A percentile compares a stretch with the other conserved stretches of the same genome.
Evolutionary conservation across 768 basidiomycete species (phyloP).

Genomic region (Suillus paluster): DNA sequence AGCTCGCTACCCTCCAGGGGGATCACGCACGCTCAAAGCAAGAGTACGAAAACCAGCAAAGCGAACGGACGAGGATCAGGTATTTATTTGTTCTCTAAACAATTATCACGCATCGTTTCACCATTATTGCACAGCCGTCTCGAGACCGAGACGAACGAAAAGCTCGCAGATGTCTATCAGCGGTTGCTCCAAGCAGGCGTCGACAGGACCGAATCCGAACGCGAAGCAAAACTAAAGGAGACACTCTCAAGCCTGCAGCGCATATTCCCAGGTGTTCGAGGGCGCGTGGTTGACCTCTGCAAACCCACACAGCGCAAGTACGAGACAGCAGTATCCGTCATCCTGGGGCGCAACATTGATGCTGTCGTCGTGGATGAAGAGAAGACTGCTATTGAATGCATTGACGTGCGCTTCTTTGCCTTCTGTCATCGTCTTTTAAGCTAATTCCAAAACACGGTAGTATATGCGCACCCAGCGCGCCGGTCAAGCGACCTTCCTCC

Average conservation of each 20-base stretch:
- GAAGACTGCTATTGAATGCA: conserved; percentile 96
- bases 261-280: conserved; percentile 93
- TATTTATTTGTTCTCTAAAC: conserved; percentile 40
- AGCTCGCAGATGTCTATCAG: conserved; percentile 78
- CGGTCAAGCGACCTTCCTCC: conserved; percentile 97
- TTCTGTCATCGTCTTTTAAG: background rate
- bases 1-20: conserved; percentile 54
- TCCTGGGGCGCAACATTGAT: conserved; percentile 93
- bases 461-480: conserved; percentile 95
- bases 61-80: conserved; percentile 82
- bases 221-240: conserved; percentile 84
- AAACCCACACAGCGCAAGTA: conserved; percentile 94
- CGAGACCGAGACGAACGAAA: conserved; percentile 91
- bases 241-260: conserved; percentile 82
- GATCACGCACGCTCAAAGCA: conserved; percentile 72
- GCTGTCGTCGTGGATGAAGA: conserved; percentile 97
- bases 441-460: conserved; percentile 39
- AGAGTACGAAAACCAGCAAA: conserved; percentile 83
- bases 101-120: background rate
- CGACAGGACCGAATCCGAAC: conserved; percentile 85
- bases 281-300: conserved; percentile 92
- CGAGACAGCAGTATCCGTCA: conserved; percentile 87
- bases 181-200: conserved; percentile 90
- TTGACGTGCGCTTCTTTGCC: conserved; percentile 54
- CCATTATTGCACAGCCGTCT: conserved; percentile 62